Conservation (phyloP, 2,329 filamentous ascomycete species). For the Trichophyton mentagrophytes region DNA sequence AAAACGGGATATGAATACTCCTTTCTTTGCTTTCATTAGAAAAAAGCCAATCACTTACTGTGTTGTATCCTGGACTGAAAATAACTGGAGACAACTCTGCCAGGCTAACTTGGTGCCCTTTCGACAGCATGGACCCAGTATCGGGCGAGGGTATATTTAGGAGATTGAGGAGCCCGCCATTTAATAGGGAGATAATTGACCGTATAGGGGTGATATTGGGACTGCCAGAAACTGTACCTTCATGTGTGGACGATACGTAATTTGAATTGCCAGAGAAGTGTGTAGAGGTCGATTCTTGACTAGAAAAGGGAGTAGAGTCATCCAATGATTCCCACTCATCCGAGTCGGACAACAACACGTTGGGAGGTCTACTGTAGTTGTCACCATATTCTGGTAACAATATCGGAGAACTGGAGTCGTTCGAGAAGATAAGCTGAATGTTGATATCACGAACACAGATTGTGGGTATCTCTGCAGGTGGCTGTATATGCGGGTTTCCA, state of each 20-base stretch:
- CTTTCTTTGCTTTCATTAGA: not conserved
- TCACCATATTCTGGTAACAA: not conserved
- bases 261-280: not conserved
- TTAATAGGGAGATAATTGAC: slow-evolving; percentile 16
- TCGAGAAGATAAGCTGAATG: slow-evolving; percentile 8
- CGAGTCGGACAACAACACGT: not conserved
- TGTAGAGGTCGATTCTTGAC: slow-evolving; percentile 9
- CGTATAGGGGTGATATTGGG: not conserved
- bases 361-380: not conserved
- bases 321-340: slow-evolving; percentile 11
- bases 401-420: not conserved
- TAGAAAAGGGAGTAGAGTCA: slow-evolving; percentile 12
- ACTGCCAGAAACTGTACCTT: not conserved
- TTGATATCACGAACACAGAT: slow-evolving; percentile 7
- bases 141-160: not conserved
- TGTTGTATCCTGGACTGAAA: slow-evolving; percentile 21
- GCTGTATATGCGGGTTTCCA: slow-evolving; percentile 5
- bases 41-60: slow-evolving; percentile 15
- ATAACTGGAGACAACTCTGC: slow-evolving; percentile 19
- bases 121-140: not conserved
- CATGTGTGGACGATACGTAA: slow-evolving; percentile 4
- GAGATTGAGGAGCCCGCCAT: slow-evolving; percentile 18
- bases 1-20: not conserved
- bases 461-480: slow-evolving; percentile 8
- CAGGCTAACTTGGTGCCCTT: slow-evolving; percentile 13